Conservation (phyloP, 2,329 filamentous ascomycete genomes). For the Xylariaceae sp. region DNA sequence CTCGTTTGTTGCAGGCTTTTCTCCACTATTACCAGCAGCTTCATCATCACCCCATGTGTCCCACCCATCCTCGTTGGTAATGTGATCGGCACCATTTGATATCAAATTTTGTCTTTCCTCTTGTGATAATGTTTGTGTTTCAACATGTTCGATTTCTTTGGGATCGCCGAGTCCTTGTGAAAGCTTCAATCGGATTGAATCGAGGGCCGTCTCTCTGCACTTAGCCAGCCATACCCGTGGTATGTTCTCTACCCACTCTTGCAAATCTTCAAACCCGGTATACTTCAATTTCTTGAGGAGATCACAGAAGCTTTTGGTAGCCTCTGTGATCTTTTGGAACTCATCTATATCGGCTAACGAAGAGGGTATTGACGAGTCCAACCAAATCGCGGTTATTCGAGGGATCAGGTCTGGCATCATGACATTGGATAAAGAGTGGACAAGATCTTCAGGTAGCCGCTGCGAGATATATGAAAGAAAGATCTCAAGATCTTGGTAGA, state of each 20-base stretch:
- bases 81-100: constrained; percentile 46
- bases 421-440: constrained; percentile 59
- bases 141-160: constrained; percentile 74
- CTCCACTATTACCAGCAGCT: constrained; percentile 32
- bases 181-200: constrained; percentile 67
- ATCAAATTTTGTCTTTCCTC: constrained; percentile 62
- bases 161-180: constrained; percentile 62
- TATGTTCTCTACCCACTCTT: constrained; percentile 76
- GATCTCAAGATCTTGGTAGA: constrained; percentile 52
- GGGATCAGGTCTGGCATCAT: constrained; percentile 68
- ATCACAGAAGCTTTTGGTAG: constrained; percentile 60
- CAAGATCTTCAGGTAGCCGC: constrained; percentile 50
- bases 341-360: constrained; percentile 65
- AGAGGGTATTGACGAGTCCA: constrained; percentile 71
- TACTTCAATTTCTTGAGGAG: constrained; percentile 61
- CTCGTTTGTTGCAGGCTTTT: constrained; percentile 7
- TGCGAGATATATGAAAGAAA: constrained; percentile 50
- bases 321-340: constrained; percentile 68
- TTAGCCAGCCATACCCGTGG: constrained; percentile 83
- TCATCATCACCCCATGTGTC: constrained; percentile 76
- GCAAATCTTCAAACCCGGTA: constrained; percentile 58
- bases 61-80: constrained; percentile 61
- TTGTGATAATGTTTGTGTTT: constrained; percentile 73
- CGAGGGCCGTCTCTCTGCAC: constrained; percentile 74
- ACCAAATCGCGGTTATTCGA: constrained; percentile 68